Evolutionary conservation across 106 monocot genomes (phyloP), one percentile per base, ranked within the genome.

Genomic region (Dactylorhiza incarnata): DNA sequence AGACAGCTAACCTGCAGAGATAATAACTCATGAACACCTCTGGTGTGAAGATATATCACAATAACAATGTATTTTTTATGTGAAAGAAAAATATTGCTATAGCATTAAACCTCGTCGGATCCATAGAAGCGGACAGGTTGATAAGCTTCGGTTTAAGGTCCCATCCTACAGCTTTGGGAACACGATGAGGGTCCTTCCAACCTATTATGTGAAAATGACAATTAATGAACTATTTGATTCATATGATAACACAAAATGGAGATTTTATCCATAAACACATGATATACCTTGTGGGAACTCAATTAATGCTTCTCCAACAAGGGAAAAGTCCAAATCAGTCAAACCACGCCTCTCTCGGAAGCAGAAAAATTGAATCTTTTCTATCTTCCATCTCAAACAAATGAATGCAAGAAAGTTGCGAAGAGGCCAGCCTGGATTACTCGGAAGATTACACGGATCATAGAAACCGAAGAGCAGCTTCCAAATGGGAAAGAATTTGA

Each of bases 391-490:
- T 73, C 89, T 87, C 78, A 92, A 47, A 50, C 82, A 82, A 80
- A 94, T 89, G 71, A 90, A 99, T 55, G 91, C 80, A 47, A 94
- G 77, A 73, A 86, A 94, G 78, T 99, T 99, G 11, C 94, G 81
- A 66, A 99, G 83, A 55, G 94, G 91, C 99, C 99, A 99, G 4
- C 99, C 99, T 80, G 99, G 99, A 82, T 91, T 83, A 65, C 53
- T 82, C 78, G 84, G 77, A 73, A 76, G 77, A 81, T 87, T 83
- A 61, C 86, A 91, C 71, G 91, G 91, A 88, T 99, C 99, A 82
- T 99, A 99, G 78, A 99, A 99, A 44, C 99, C 94, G 81, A 86
- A 99, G 58, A 99, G 72, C 67, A 94, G 43, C 99, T 99, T 87
- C 48, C 20, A 48, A 47, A 71, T 80, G 86, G 75, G 16, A n/a